Base-by-base conservation (phyloP, 202 grass and related monocot genomes). In the Carex sylvatica region DNA sequence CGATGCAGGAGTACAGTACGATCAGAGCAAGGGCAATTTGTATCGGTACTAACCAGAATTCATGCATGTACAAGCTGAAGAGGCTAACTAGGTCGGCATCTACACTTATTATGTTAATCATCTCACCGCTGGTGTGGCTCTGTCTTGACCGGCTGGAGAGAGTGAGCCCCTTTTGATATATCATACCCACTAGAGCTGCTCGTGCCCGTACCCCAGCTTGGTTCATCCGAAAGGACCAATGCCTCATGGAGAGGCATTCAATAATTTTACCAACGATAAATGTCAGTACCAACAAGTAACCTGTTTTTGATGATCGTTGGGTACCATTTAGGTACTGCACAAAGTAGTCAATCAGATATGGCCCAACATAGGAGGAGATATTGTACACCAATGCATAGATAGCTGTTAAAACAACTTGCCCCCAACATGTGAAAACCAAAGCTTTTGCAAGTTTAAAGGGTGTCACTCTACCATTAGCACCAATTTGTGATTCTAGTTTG, bases 81-180 rank as follows among this genome's bases (percentile, higher is more conserved):
- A 87, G 9, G 2, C 87, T 88, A 16, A 97, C 78, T 4, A 87
- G 83, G 55, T 90, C 82, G 2, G 89, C 89, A 35, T 97, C 94
- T 7, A 97, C 91, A 15, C 91, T 91, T 68, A 93, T 97, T 56
- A 97, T 89, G 83, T 97, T 97, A 67, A 97, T 90, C 84, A 97
- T 88, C 85, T 97, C 94, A 9, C 91, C 91, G 46, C 91, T 97
- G 0, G 88, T 87, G 61, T 88, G 89, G 49, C 89, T 93, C 70
- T 97, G 91, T 63, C 89, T 92, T 1, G 94, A 93, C 49, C 15
- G 84, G 86, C 91, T 92, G 1, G 94, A 97, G 0, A 93, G 80
- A 31, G 60, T 86, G 31, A 97, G 87, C 33, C 87, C 91, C 80
- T 97, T 97, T 70, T 92, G 82, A 69, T 93, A 97, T 77, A 97